A percentile compares a stretch with the other conserved stretches of the same genome.
Conservation (phyloP, 1,284 basidiomycete genomes). For the Cystobasidium slooffiae region DNA sequence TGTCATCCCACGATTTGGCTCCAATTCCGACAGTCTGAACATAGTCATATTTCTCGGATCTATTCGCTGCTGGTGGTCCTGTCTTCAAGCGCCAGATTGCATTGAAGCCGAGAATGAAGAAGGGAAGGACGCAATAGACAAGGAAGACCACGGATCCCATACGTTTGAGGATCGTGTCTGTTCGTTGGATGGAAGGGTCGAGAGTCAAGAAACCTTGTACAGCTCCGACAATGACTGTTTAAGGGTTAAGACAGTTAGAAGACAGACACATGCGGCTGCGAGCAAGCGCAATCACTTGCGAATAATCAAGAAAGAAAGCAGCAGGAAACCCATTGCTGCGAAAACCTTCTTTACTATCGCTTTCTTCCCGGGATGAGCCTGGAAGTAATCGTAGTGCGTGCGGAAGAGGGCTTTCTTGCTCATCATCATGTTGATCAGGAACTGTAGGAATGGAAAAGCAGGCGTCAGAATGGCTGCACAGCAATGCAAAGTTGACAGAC, state of each 20-base stretch:
- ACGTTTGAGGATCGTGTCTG: conserved; percentile 28
- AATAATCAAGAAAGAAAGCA: conserved; percentile 30
- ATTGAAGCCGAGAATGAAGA: conserved; percentile 32
- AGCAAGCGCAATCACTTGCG: not conserved
- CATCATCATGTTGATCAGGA: conserved; percentile 41
- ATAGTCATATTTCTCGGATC: not conserved
- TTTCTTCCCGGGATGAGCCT: conserved; percentile 24
- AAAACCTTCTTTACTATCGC: conserved; percentile 37
- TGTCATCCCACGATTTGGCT: conserved; percentile 17
- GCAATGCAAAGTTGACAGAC: not conserved
- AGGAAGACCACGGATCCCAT: conserved; percentile 33
- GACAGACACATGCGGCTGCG: not conserved
- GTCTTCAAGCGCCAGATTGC: conserved; percentile 28
- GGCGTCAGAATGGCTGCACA: not conserved
- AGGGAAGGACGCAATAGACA: conserved; percentile 35
- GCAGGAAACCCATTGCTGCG: conserved; percentile 11
- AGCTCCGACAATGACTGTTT: conserved; percentile 35
- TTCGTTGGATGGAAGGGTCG: conserved; percentile 6
- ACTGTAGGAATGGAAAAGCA: not conserved
- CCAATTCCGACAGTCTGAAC: not conserved
- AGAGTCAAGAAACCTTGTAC: conserved; percentile 37
- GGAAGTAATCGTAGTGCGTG: conserved; percentile 31
- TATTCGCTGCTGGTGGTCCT: not conserved
- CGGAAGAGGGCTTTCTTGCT: conserved; percentile 40
- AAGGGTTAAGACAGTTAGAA: not conserved